These are phyloP conservation scores for Coemansia sp. DNA, from an alignment of 192 early-diverging fungal genomes.

Conservation along the genomic window DNA sequence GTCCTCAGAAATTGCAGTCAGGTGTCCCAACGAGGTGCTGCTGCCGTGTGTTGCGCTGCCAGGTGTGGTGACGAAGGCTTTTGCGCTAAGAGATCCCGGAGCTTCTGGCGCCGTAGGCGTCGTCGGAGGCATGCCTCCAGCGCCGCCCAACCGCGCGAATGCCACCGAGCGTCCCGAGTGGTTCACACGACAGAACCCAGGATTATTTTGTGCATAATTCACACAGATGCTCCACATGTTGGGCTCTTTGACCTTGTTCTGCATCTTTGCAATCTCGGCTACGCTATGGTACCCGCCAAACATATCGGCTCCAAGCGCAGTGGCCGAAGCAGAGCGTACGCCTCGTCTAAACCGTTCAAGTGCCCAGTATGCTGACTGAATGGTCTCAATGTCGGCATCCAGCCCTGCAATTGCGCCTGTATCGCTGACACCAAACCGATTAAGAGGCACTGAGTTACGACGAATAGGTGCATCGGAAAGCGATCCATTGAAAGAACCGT, in stretches of 20 bases:
- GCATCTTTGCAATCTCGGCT: constrained; percentile 37
- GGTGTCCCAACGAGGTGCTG: constrained; percentile 12
- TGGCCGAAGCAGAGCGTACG: neutral
- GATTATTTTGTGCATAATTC: constrained; percentile 13
- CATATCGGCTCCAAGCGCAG: constrained; percentile 1
- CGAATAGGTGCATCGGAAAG: constrained; percentile 19
- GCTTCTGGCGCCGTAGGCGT: constrained; percentile 1
- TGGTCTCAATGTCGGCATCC: constrained; percentile 14
- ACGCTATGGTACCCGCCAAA: constrained; percentile 31
- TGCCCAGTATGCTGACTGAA: constrained; percentile 36
- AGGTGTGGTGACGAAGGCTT: neutral
- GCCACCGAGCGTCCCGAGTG: constrained; percentile 22
- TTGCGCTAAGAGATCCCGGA: neutral
- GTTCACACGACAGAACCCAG: constrained; percentile 19
- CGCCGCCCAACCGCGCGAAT: constrained; percentile 15
- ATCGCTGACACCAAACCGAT: constrained; percentile 6
- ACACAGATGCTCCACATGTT: constrained; percentile 31
- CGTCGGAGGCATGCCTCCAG: neutral
- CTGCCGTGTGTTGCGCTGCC: neutral
- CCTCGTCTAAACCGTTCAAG: constrained; percentile 38
- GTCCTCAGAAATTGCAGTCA: constrained; percentile 31
- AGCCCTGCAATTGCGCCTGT: neutral
- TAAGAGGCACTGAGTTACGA: constrained; percentile 41
- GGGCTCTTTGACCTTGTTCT: constrained; percentile 22
- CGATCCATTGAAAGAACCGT: neutral